Evolutionary conservation across 2,329 filamentous ascomycete genomes (phyloP).

Genomic region (Arachnomyces sp.): DNA sequence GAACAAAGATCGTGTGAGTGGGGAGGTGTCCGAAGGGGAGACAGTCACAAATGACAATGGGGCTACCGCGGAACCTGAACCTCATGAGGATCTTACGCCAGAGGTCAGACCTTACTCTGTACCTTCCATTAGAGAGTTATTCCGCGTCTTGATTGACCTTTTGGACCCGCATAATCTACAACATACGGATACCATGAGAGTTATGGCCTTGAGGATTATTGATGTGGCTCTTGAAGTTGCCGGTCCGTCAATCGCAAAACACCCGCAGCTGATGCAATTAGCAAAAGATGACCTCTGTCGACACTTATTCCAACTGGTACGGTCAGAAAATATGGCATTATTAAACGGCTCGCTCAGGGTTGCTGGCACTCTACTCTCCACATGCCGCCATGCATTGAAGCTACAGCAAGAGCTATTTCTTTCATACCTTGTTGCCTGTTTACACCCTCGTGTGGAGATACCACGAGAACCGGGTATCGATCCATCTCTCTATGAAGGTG

Average conservation of each 20-base stretch:
- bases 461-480: slow-evolving; percentile 85
- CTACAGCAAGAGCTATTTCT: slow-evolving; percentile 94
- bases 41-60: slow-evolving; percentile 22
- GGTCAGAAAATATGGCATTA: slow-evolving; percentile 93
- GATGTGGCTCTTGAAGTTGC: slow-evolving; percentile 95
- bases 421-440: slow-evolving; percentile 85
- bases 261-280: slow-evolving; percentile 76
- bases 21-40: slow-evolving; percentile 27
- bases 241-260: slow-evolving; percentile 85
- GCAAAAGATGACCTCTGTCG: slow-evolving; percentile 90
- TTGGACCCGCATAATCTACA: slow-evolving; percentile 87
- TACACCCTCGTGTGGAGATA: slow-evolving; percentile 91
- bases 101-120: slow-evolving; percentile 82
- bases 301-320: slow-evolving; percentile 89
- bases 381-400: slow-evolving; percentile 83
- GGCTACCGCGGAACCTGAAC: slow-evolving; percentile 26
- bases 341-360: slow-evolving; percentile 88
- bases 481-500: slow-evolving; percentile 81
- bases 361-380: slow-evolving; percentile 80
- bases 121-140: slow-evolving; percentile 87
- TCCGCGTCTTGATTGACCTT: slow-evolving; percentile 86
- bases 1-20: slow-evolving; percentile 25
- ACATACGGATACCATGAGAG: slow-evolving; percentile 88
- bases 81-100: slow-evolving; percentile 38
- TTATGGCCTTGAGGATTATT: slow-evolving; percentile 95